phyloP scores from a whole-genome alignment of 768 basidiomycete species.

The Boletus barrowsii region DNA sequence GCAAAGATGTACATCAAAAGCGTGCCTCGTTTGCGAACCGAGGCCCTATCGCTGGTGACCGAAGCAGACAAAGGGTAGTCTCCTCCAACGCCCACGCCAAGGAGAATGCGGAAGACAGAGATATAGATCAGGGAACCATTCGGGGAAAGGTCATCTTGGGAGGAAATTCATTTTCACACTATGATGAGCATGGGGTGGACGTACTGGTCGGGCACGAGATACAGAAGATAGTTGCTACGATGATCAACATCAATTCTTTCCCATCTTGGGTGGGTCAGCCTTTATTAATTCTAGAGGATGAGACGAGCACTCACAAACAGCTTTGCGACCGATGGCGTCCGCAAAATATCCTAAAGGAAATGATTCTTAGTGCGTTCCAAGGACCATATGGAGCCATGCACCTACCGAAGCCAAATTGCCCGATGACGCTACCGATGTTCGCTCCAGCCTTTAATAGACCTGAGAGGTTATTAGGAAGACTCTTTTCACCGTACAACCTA shows the following conservation, averaged over 20 bases:
- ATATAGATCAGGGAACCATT: slow-evolving; percentile 58
- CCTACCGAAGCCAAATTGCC: slow-evolving; percentile 60
- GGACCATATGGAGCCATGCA: neutral
- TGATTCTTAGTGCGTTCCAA: neutral
- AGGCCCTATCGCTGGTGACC: slow-evolving; percentile 63
- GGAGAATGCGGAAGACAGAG: slow-evolving; percentile 62
- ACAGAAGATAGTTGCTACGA: slow-evolving; percentile 69
- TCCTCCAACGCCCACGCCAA: slow-evolving; percentile 77
- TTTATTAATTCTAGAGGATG: neutral
- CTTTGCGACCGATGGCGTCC: slow-evolving; percentile 66
- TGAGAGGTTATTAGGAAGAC: slow-evolving; percentile 52
- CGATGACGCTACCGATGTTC: slow-evolving; percentile 72
- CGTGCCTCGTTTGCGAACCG: slow-evolving; percentile 63
- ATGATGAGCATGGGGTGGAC: neutral
- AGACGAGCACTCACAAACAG: slow-evolving; percentile 45
- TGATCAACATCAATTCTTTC: slow-evolving; percentile 78
- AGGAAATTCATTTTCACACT: neutral
- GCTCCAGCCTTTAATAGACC: slow-evolving; percentile 66
- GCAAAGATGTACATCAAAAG: slow-evolving; percentile 76
- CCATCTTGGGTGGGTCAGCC: slow-evolving; percentile 46
- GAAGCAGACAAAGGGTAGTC: slow-evolving; percentile 79
- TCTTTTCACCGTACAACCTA: slow-evolving; percentile 51
- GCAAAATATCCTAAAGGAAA: slow-evolving; percentile 51
- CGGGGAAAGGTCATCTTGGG: slow-evolving; percentile 49
- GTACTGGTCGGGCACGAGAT: slow-evolving; percentile 62